Percentiles rank a stretch among this genome's conserved stretches.
Evolutionary conservation across 2,329 filamentous ascomycete species (phyloP).

Genomic region (Fusarium armeniacum): DNA sequence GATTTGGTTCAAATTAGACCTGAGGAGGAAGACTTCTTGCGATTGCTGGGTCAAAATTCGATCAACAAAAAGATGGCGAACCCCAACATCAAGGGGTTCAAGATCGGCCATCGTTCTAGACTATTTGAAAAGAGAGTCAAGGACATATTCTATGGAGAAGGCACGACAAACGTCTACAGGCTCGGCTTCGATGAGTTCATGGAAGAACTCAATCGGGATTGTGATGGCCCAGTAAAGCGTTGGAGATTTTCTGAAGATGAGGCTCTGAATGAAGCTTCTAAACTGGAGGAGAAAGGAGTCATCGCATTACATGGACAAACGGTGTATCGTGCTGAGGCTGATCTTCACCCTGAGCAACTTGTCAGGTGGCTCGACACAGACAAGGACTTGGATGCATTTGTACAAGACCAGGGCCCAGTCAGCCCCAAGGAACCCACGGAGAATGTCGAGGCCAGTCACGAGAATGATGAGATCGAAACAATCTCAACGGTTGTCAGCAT

Average conservation of each 20-base stretch:
- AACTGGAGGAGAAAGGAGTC: not conserved
- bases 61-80: conserved; percentile 21
- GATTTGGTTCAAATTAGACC: conserved; percentile 37
- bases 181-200: conserved; percentile 45
- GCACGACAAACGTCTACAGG: conserved; percentile 12
- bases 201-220: conserved; percentile 43
- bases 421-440: not conserved
- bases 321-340: conserved; percentile 1
- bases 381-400: conserved; percentile 9
- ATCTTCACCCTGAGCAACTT: conserved; percentile 44
- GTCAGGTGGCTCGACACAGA: conserved; percentile 34
- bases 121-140: conserved; percentile 46
- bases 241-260: conserved; percentile 47
- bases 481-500: conserved; percentile 36
- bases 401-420: not conserved
- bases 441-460: not conserved
- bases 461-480: conserved; percentile 20
- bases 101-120: not conserved
- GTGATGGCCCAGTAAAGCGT: conserved; percentile 38
- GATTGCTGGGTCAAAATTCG: conserved; percentile 40
- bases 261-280: conserved; percentile 13
- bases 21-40: conserved; percentile 44
- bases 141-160: conserved; percentile 44
- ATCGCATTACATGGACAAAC: not conserved
- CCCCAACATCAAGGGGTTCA: not conserved